Evolutionary conservation across 225 moss, liverwort and hornwort genomes (phyloP), one percentile per base, ranked within the genome.

Genomic region (Sphagnum tenellum): DNA sequence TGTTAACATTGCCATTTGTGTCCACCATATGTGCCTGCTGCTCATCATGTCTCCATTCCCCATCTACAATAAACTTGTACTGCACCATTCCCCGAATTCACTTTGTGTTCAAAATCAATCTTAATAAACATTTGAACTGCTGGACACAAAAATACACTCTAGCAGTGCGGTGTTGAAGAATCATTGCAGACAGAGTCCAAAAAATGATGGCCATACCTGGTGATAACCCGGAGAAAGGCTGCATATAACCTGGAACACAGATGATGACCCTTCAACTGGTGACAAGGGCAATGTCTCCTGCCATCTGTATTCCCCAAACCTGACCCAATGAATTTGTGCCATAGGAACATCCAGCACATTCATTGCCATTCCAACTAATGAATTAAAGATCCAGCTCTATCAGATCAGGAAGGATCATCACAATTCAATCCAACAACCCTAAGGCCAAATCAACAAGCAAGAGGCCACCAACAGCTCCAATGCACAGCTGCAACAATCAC

Each of bases 41-140:
- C 67, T 93, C 96, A 75, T 98, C 90, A 71, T 93, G 89, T 71
- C 92, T 82, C 96, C 96, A 96, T 72, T 96, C 87, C 56, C 92
- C 90, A 79, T 96, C 96, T 57, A 96, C 92, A 61, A 96, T 87
- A 49, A 92, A 96, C 72, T 96, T 96, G 84, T 87, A 96, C 96
- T 96, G 90, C 81, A 73, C 62, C 61, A 73, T 50, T 66, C 56
- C 65, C 76, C 5, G 12, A 70, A 49, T 29, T 29, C 29, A 29
- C 29, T 29, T 29, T 29, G 29, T 29, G 29, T 29, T 29, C 29
- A 29, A 29, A 29, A 29, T 29, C 29, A 29, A 0, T 29, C 29
- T 29, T 0, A 29, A 1, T 29, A 29, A 29, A 29, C 29, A 29
- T 29, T 29, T 29, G 29, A 29, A 29, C 29, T 29, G 29, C 29